phyloP scores from a whole-genome alignment of 2,329 filamentous ascomycete genomes.

The Fusarium floridanum region DNA sequence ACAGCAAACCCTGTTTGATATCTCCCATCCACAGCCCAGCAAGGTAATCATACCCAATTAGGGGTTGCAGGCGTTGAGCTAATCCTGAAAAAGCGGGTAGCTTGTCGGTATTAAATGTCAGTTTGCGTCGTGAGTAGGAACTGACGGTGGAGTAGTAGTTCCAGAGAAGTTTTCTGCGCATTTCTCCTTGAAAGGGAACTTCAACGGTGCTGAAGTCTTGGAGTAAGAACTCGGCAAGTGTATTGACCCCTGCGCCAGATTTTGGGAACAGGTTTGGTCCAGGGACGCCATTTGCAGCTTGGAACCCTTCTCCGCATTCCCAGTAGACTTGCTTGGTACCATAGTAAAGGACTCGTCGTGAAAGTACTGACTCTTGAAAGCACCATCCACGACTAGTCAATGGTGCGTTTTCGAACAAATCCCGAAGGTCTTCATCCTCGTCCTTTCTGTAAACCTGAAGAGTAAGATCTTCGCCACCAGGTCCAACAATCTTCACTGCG shows the following conservation, averaged over 20 bases:
- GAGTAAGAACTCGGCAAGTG: neutral
- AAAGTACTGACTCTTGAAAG: slow-evolving; percentile 4
- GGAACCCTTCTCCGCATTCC: slow-evolving; percentile 2
- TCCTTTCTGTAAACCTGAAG: neutral
- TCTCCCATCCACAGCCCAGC: slow-evolving; percentile 4
- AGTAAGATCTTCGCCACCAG: neutral
- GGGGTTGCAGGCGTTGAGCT: slow-evolving; percentile 1
- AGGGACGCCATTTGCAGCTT: neutral
- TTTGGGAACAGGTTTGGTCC: neutral
- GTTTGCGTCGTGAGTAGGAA: neutral
- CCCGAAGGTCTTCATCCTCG: neutral
- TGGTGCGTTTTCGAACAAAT: neutral
- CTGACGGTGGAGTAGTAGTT: neutral
- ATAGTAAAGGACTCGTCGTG: neutral
- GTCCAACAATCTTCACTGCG: neutral
- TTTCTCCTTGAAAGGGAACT: neutral
- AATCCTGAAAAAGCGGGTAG: slow-evolving; percentile 11
- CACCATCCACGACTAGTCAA: slow-evolving; percentile 4
- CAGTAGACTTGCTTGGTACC: neutral
- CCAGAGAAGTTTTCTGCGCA: neutral
- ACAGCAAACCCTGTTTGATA: slow-evolving; percentile 5
- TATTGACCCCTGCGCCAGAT: neutral
- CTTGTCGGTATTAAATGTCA: slow-evolving; percentile 9
- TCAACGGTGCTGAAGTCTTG: neutral
- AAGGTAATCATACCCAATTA: slow-evolving; percentile 2